Percentiles rank a stretch among this genome's conserved stretches.
Conservation (phyloP, 2,329 filamentous ascomycete species). For the Penicillium brasilianum region DNA sequence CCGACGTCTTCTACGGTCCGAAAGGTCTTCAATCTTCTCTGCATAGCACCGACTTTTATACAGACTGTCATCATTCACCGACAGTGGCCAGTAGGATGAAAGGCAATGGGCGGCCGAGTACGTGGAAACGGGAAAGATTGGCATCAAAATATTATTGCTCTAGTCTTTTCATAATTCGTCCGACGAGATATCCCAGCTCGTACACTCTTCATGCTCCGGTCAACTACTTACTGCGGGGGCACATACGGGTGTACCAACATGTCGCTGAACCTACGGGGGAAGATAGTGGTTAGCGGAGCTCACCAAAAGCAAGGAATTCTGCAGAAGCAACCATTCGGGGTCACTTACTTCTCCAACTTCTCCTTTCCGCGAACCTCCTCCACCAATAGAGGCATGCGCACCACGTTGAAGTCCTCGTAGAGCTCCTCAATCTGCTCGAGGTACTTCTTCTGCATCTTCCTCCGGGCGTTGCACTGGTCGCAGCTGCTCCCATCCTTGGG, state of each 20-base stretch:
- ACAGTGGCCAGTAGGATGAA: neutral
- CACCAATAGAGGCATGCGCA: conserved; percentile 94
- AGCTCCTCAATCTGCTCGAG: conserved; percentile 97
- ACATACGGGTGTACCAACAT: conserved; percentile 57
- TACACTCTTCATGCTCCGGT: conserved; percentile 15
- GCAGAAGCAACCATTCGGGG: conserved; percentile 4
- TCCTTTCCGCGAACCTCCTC: conserved; percentile 97
- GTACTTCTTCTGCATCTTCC: conserved; percentile 99
- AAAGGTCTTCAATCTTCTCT: neutral
- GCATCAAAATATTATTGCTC: conserved; percentile 40
- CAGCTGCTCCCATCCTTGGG: conserved; percentile 83
- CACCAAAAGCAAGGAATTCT: neutral
- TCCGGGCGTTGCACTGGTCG: conserved; percentile 90
- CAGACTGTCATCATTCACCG: neutral
- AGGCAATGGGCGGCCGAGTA: neutral
- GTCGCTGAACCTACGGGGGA: conserved; percentile 50
- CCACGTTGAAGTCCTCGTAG: conserved; percentile 98
- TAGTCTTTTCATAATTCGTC: conserved; percentile 47
- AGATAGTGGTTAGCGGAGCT: conserved; percentile 22
- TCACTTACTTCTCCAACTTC: conserved; percentile 75
- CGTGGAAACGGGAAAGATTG: neutral
- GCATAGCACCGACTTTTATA: conserved; percentile 3
- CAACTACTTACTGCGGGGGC: conserved; percentile 45
- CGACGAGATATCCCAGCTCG: conserved; percentile 25
- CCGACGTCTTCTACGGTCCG: neutral